Conservation (phyloP, 495 filamentous ascomycete genomes). For the Neurospora sublineolata region DNA sequence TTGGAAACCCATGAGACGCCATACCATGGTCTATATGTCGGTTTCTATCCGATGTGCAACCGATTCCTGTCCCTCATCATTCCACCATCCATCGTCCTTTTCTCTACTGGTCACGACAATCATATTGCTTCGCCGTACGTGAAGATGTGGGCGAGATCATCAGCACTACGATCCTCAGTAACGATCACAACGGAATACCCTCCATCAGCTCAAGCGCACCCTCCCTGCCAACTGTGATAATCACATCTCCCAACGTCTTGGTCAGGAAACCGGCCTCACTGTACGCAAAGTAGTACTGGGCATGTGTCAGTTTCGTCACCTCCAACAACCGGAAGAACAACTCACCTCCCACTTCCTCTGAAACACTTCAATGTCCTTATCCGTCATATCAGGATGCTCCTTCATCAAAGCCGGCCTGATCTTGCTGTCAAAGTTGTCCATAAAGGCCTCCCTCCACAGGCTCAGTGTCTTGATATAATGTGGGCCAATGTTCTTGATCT, state of each 20-base stretch:
- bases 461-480: constrained; percentile 58
- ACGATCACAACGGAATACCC: constrained; percentile 35
- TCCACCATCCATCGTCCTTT: neutral
- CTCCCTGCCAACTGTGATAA: constrained; percentile 54
- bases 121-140: neutral
- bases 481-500: constrained; percentile 55
- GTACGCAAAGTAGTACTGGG: constrained; percentile 60
- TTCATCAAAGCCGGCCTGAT: constrained; percentile 43
- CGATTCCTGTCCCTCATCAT: too few species aligned
- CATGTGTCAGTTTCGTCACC: constrained; percentile 1
- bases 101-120: neutral
- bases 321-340: neutral
- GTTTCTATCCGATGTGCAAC: neutral
- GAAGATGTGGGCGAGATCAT: neutral
- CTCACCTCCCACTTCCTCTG: constrained; percentile 55
- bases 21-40: neutral
- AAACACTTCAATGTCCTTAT: constrained; percentile 51
- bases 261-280: constrained; percentile 61
- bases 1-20: neutral
- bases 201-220: constrained; percentile 57
- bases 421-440: constrained; percentile 42
- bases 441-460: constrained; percentile 55
- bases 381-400: constrained; percentile 43
- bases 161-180: neutral
- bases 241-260: constrained; percentile 59